Base-by-base conservation (phyloP, 805 yeast species). In the Hanseniaspora occidentalis region DNA sequence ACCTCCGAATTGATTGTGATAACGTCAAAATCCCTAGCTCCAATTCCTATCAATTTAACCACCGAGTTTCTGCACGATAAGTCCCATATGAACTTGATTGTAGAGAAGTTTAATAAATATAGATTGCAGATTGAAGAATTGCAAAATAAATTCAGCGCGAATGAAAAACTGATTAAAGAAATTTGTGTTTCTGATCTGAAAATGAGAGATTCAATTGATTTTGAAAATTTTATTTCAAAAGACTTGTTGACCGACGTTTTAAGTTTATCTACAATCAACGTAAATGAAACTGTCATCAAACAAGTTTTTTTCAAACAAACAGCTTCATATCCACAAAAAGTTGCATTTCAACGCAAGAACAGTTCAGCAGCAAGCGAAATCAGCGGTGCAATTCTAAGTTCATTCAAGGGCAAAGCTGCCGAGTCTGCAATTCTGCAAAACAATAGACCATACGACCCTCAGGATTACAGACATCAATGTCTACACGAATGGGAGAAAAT, bases 31-130 rank as follows among this genome's bases (percentile, higher is more conserved):
- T 63, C 69, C 0, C 56, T 50, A 7, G 47, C 53, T 19, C 57
- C 67, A 1, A 65, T 69, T 33, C 73, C 75, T 14, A 50, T 69
- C 14, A 60, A 60, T 39, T 43, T 69, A n/a, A 60, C 64, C 16
- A 45, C 60, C 1, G 60, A 57, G 37, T 39, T 60, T 21, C 45
- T 64, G 17, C 31, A 52, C 27, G 50, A 53, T 33, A 39, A 50
- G 16, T 49, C 49, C 1, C 53, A 49, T 34, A 33, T 60, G 25
- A 40, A 45, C 2, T 40, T 43, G 13, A 40, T 64, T 13, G 54
- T 52, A 33, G 18, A 33, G 18, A 50, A 45, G 14, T 64, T 61
- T 33, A 13, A 8, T 3, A 22, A 43, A 5, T 50, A 45, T 40
- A 25, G 27, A 21, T 33, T 20, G 4, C n/a, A 42, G 37, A 35